Percentiles rank a stretch among this genome's conserved stretches.
phyloP scores from a whole-genome alignment of 2,329 filamentous ascomycete species.

The Dothideomycetes sp. region DNA sequence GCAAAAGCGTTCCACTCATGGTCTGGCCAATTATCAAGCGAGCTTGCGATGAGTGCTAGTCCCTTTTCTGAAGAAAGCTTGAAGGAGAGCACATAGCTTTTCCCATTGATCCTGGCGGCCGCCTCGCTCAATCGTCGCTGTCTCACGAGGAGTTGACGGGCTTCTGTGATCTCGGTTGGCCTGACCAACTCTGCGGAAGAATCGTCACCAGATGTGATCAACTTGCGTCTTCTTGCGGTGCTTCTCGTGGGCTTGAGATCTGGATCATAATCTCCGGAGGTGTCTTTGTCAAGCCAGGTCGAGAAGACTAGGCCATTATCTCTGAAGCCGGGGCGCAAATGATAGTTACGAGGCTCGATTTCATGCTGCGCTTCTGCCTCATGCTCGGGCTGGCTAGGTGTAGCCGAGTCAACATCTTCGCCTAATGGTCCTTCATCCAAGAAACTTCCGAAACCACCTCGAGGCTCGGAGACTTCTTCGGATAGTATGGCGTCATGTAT shows the following conservation, averaged over 20 bases:
- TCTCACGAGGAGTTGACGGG: background rate
- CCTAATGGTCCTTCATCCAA: too few relatives aligned
- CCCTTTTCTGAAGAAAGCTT: background rate
- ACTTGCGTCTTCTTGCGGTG: background rate
- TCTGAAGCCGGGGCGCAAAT: constrained; percentile 11
- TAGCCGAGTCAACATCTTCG: too few relatives aligned
- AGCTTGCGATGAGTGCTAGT: background rate
- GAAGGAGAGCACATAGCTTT: background rate
- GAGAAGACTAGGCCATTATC: constrained; percentile 4
- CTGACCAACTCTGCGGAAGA: background rate
- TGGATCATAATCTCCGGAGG: constrained; percentile 24
- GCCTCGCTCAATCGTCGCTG: background rate
- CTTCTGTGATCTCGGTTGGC: background rate
- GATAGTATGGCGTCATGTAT: too few relatives aligned
- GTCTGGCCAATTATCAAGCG: constrained; percentile 9
- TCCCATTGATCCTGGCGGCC: background rate
- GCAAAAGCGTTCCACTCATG: constrained; percentile 1
- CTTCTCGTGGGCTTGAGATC: background rate
- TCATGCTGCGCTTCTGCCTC: background rate
- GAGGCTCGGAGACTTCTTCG: too few relatives aligned
- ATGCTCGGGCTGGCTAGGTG: too few relatives aligned
- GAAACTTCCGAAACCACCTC: too few relatives aligned
- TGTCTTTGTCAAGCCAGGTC: constrained; percentile 25
- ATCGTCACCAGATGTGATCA: background rate
- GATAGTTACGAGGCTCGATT: constrained; percentile 1